phyloP scores from a whole-genome alignment of 805 yeast species.

The Saturnispora kantuleensis region DNA sequence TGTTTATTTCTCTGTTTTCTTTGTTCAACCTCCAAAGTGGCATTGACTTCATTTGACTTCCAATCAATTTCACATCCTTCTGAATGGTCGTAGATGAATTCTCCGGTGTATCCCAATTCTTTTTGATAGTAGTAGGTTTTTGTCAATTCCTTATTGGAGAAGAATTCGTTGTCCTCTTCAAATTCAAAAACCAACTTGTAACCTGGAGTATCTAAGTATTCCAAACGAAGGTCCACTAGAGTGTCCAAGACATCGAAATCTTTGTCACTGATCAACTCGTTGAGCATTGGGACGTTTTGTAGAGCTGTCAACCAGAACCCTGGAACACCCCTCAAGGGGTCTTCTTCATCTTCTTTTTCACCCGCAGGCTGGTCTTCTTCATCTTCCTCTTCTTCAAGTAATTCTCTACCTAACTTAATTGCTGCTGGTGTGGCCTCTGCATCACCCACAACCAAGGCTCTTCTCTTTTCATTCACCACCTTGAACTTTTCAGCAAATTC shows the following conservation, averaged over 20 bases:
- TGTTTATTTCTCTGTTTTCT: conserved; percentile 95
- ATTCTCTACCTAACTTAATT: conserved; percentile 36
- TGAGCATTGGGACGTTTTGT: conserved; percentile 71
- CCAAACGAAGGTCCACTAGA: conserved; percentile 63
- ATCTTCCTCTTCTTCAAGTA: conserved; percentile 32
- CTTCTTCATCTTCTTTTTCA: conserved; percentile 20
- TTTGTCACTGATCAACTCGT: conserved; percentile 80
- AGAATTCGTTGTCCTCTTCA: conserved; percentile 56
- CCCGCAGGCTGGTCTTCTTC: conserved; percentile 32
- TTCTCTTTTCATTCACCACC: conserved; percentile 70
- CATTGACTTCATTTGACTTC: conserved; percentile 70
- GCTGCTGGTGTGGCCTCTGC: conserved; percentile 68
- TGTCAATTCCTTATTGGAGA: conserved; percentile 59
- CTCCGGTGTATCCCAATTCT: conserved; percentile 90
- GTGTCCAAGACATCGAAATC: conserved; percentile 74
- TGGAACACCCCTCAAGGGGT: conserved; percentile 55
- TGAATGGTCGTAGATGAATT: conserved; percentile 94
- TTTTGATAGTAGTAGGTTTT: conserved; percentile 92
- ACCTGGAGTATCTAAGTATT: conserved; percentile 78
- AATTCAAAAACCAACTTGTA: conserved; percentile 82
- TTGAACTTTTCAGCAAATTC: conserved; percentile 61
- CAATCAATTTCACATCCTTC: conserved; percentile 83
- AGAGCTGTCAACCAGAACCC: conserved; percentile 95
- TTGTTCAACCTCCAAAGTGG: conserved; percentile 80
- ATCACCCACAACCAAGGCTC: conserved; percentile 59